Evolutionary conservation across 2,329 filamentous ascomycete species (phyloP).

Genomic region (Nigrospora sphaerica): DNA sequence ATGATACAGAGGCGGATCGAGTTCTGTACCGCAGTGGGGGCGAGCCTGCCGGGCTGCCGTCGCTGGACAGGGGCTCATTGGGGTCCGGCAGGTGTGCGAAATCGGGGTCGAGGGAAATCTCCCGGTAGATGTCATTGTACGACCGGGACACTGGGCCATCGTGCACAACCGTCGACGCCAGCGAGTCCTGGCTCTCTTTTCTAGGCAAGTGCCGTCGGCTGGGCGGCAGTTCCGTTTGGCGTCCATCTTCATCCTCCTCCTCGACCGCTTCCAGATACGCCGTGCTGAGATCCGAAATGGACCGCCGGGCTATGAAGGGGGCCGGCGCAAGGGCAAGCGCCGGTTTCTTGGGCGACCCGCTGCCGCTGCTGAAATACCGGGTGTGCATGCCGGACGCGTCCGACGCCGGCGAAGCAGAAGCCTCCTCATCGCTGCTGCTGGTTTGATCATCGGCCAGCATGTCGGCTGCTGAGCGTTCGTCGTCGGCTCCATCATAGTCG

Average conservation of each 20-base stretch:
- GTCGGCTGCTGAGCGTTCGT: not conserved
- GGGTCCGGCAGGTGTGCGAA: constrained; percentile 24
- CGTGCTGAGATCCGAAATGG: constrained; percentile 13
- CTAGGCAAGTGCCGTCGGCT: constrained; percentile 10
- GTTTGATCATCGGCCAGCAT: no score
- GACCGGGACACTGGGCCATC: constrained; percentile 34
- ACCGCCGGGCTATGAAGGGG: constrained; percentile 5
- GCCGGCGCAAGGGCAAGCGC: constrained; percentile 5
- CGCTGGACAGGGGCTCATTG: constrained; percentile 21
- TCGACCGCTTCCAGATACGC: constrained; percentile 22
- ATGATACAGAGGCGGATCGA: constrained; percentile 31
- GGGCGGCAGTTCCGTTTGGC: constrained; percentile 15
- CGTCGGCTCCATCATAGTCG: constrained; percentile 9
- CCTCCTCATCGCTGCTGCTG: no score
- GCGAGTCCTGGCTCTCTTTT: constrained; percentile 16
- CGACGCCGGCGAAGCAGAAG: no score
- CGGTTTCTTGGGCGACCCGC: no score
- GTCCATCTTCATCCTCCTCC: constrained; percentile 15
- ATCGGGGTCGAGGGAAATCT: constrained; percentile 37
- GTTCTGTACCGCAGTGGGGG: constrained; percentile 32
- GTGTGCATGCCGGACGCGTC: no score
- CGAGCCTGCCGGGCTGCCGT: constrained; percentile 41
- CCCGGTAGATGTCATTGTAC: constrained; percentile 12
- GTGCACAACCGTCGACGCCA: constrained; percentile 31
- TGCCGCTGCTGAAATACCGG: no score